phyloP scores from a whole-genome alignment of 208 protist genomes.

The Phytomonas francai region DNA sequence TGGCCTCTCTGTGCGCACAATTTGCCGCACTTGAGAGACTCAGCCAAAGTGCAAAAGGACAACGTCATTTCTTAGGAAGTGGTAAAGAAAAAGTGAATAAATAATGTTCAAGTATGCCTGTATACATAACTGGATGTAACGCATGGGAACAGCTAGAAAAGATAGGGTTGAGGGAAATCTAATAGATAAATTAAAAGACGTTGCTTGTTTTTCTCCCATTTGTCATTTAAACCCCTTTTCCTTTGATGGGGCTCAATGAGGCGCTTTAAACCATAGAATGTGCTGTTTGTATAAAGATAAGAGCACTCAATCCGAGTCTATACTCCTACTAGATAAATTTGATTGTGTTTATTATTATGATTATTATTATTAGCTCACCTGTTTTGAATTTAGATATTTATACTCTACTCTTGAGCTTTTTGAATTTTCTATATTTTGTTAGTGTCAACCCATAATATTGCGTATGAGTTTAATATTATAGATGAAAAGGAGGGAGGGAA shows the following conservation, averaged over 20 bases:
- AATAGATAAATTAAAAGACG: background rate
- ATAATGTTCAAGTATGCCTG: background rate
- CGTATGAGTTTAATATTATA: background rate
- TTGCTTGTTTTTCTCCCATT: background rate
- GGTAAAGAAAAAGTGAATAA: background rate
- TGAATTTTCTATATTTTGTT: conserved; percentile 4
- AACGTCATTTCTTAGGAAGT: background rate
- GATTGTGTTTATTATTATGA: conserved; percentile 2
- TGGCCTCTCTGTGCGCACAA: conserved; percentile 59
- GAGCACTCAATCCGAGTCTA: background rate
- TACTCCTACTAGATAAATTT: background rate
- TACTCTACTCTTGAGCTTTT: background rate
- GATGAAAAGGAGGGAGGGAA: background rate
- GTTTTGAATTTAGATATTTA: background rate
- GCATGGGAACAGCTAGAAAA: background rate
- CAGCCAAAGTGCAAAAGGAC: conserved; percentile 5
- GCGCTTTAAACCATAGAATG: background rate
- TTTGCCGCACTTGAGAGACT: conserved; percentile 56
- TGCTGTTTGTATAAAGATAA: background rate
- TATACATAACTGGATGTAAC: background rate
- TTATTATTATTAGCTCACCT: background rate
- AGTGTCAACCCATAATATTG: background rate
- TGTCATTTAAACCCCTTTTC: background rate
- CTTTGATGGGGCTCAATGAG: background rate
- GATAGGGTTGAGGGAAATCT: background rate